Evolutionary conservation across 345 rosid species (phyloP), one percentile per base, ranked within the genome.

Genomic region (Aquilaria malaccensis): DNA sequence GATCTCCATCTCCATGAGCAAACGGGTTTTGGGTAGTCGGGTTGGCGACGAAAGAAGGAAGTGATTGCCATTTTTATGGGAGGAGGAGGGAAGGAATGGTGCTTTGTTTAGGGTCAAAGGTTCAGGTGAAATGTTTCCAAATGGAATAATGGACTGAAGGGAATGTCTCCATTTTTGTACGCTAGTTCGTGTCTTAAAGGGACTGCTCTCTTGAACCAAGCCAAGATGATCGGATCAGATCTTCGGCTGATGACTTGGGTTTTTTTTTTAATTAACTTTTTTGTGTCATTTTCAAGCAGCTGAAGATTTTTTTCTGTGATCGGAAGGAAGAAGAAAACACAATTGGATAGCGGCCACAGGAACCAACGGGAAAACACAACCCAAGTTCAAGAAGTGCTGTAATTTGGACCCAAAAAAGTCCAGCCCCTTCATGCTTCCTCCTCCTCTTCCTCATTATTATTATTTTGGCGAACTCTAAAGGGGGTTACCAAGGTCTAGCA

Each of bases 101-200:
- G 13, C 67, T 11, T 13, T 3, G 50, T 52, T 70, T 72, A 59
- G 64, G 63, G 81, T 74, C 81, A 71, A 67, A 0, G 53, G 3
- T 55, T 52, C 13, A 2, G 63, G 62, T 55, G 64, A 74, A 64
- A 64, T 41, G 71, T 63, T 65, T 67, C 62, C 64, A 61, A 52
- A 62, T 60, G 72, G 70, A 67, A 37, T 60, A 56, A 11, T 51
- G 50, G 47, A 67, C 32, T 11, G 1, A 10, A 0, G 9, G 15
- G 67, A 74, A 76, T 71, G 69, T 74, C 72, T 63, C 68, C 9
- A 22, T 56, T 55, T 68, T 77, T 77, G 72, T 68, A 61, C 30
- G 33, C 14, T 65, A 66, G 67, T 67, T 30, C 57, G 54, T 65
- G 68, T 62, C 55, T 10, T 65, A 67, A 55, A 52, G 62, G 64